Evolutionary conservation across 1,284 basidiomycete genomes (phyloP), one percentile per base, ranked within the genome.

Genomic region (Pascua sp.): DNA sequence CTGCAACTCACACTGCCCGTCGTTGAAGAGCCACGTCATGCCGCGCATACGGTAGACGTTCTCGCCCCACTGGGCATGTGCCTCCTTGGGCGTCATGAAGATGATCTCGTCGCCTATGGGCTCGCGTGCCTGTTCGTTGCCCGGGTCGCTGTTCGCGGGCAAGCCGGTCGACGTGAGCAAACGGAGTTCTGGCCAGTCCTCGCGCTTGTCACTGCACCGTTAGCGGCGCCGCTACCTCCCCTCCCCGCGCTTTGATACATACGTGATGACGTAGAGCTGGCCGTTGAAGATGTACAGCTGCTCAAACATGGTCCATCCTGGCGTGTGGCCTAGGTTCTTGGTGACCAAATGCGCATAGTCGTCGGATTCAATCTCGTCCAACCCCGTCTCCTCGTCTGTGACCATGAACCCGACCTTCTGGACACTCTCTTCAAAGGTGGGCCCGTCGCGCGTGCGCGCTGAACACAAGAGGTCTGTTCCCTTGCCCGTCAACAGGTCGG

Each of bases 101-200:
- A 68, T 55, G 60, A 76, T 70, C 68, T 87, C 79, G 51, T 82
- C 67, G 2, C 75, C 67, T 1, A 83, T 86, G 10, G 89, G 89
- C 75, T 88, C 84, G 13, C 88, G 81, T 4, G 79, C 78, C 15
- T 80, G 81, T 42, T 83, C 83, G 67, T 85, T 89, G 54, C 86
- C 87, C 0, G 84, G 82, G 0, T 80, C 83, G 63, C 82, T 83
- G 43, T 79, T 68, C 0, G 86, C 85, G 1, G 79, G 70, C 3
- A 88, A 75, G 16, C 85, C 85, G 0, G 85, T 86, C 53, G 87
- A 89, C 2, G 82, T 88, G 79, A 90, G 86, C 68, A 84, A 71
- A 36, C 82, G 75, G 56, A 85, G 80, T 47, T 84, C 82, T 0
- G 89, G 89, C 65, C 86, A 87, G 16, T 77, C 63, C 15, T 18